Evolutionary conservation across 805 yeast genomes (phyloP).

Genomic region (Ogataea pignaliae): DNA sequence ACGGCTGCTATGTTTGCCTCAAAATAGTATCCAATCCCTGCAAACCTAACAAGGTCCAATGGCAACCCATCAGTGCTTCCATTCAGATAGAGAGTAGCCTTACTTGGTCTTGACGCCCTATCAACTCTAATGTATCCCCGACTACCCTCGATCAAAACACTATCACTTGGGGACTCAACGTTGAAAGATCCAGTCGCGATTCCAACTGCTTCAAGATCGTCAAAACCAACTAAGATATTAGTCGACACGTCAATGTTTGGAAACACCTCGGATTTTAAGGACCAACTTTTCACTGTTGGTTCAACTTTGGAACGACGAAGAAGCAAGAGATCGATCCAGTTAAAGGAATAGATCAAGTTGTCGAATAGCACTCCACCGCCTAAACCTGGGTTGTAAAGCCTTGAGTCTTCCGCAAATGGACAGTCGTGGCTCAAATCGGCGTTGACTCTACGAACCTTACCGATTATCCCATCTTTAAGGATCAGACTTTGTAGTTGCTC

Average conservation of each 20-base stretch:
- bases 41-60: constrained; percentile 28
- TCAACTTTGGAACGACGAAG: constrained; percentile 27
- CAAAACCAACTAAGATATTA: constrained; percentile 34
- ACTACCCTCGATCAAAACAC: constrained; percentile 19
- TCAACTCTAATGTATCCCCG: constrained; percentile 13
- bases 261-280: constrained; percentile 26
- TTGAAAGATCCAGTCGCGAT: constrained; percentile 28
- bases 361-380: constrained; percentile 60
- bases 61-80: constrained; percentile 17
- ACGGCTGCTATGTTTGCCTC: constrained; percentile 52
- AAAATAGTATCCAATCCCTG: constrained; percentile 43
- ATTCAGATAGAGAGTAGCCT: constrained; percentile 26
- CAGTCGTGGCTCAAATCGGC: constrained; percentile 34
- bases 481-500: constrained; percentile 29
- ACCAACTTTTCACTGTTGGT: constrained; percentile 25
- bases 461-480: constrained; percentile 34
- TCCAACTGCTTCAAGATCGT: constrained; percentile 34
- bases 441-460: constrained; percentile 39
- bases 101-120: constrained; percentile 18
- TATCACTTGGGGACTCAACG: constrained; percentile 2
- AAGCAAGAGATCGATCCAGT: constrained; percentile 38
- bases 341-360: constrained; percentile 47
- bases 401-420: background rate
- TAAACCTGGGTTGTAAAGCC: constrained; percentile 39
- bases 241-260: constrained; percentile 40